Evolutionary conservation across 441 rosid species (phyloP), one percentile per base, ranked within the genome.

Genomic region (Syzygium malaccense): DNA sequence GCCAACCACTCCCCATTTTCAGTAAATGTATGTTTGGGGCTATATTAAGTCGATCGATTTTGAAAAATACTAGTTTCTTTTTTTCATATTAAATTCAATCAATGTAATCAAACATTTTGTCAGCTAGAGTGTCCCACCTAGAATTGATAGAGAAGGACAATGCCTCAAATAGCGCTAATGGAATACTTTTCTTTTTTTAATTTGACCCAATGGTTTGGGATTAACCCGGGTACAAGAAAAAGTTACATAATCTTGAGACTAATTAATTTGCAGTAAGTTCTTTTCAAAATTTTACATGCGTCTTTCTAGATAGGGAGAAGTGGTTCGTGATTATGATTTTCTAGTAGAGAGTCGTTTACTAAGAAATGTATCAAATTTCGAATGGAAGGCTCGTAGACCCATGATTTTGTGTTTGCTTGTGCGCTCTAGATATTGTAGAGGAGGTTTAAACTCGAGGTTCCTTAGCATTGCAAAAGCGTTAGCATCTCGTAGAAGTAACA

Each of bases 341-440:
- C 49, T 37, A 37, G 2, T 71, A 23, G 28, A 37, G 23, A 71
- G 83, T 71, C 6, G 49, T 11, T 11, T 37, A 71, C 17, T 25
- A 2, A 12, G 8, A 1, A 45, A 41, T 14, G 4, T 0, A 9
- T 23, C n/a, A 0, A 12, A 75, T 75, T 75, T 41, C 4, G n/a
- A 41, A 75, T 13, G 51, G 28, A 75, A 41, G 80, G 17, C 12
- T 3, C 14, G 5, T 25, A 0, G 10, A 11, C n/a, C 6, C 3
- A 25, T 37, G 9, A 23, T 71, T 71, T 41, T 41, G 51, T 23
- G 83, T 41, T 75, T 41, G 51, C 53, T 75, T 41, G 28, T 18
- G 5, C 10, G 3, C 0, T 2, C 6, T 0, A 41, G 2, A 41
- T 41, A 41, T 23, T 6, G 17, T 75, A 23, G 51, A 37, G n/a